Evolutionary conservation across 441 rosid species (phyloP).

Genomic region (Syzygium malaccense): DNA sequence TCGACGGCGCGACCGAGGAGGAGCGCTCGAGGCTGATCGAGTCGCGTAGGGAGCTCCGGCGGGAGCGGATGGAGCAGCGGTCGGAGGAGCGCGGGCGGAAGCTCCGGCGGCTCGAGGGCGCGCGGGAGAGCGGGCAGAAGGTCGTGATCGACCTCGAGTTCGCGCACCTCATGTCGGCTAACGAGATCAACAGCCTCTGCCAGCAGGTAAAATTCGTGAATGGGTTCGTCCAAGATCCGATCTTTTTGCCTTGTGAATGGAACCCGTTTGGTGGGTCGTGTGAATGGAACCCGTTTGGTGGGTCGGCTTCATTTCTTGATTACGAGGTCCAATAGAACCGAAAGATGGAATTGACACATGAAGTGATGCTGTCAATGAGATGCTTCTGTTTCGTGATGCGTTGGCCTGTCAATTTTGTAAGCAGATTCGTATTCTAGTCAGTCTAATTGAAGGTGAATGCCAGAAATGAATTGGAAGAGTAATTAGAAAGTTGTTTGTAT

Average conservation of each 20-base stretch:
- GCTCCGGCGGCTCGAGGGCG: slow-evolving; percentile 44
- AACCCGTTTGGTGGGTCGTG: not conserved
- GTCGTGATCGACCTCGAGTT: slow-evolving; percentile 82
- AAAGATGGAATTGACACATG: not conserved
- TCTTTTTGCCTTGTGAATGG: not conserved
- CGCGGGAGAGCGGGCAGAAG: slow-evolving; percentile 58
- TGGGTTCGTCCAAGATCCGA: not conserved
- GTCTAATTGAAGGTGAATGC: not conserved
- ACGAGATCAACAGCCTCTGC: slow-evolving; percentile 77
- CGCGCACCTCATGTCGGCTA: slow-evolving; percentile 60
- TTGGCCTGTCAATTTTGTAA: not conserved
- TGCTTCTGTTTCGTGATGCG: not conserved
- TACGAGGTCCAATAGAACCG: not conserved
- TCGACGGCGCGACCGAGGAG: slow-evolving; percentile 48
- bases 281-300: not conserved
- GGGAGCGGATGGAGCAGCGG: slow-evolving; percentile 66
- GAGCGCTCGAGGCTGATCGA: slow-evolving; percentile 62
- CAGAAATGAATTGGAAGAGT: not conserved
- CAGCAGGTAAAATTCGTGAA: slow-evolving; percentile 7
- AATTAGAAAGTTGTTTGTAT: not conserved
- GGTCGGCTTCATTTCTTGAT: not conserved
- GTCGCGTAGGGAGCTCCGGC: slow-evolving; percentile 49
- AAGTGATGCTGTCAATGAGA: not conserved
- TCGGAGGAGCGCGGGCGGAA: slow-evolving; percentile 60
- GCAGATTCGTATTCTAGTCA: slow-evolving; percentile 23